Base-by-base conservation (phyloP, 129 eudicot genomes). In the Mikania micrantha region DNA sequence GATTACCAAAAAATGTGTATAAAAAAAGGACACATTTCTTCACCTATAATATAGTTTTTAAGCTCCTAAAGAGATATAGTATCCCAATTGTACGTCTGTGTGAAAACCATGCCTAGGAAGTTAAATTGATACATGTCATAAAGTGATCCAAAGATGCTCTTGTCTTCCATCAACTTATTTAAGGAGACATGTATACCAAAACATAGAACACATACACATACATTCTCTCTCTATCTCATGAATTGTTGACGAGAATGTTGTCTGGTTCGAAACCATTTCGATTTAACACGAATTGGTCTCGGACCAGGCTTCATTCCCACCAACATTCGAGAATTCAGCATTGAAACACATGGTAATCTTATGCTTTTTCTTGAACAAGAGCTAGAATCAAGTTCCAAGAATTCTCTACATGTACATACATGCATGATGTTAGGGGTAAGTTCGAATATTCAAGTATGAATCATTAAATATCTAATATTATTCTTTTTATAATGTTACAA, bases 261-360 rank as follows among this genome's bases (percentile, higher is more conserved):
- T 74, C 83, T 85, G 95, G 80, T 81, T 60, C 87, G 92, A 87
- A 83, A 73, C 79, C 92, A 60, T 66, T 40, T 19, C 11, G 24
- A 42, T 34, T 17, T 28, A 52, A 54, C 3, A 49, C 6, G 34
- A 83, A 74, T 47, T 79, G 84, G 69, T 84, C 83, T 77, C 97
- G 97, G 91, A 90, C 97, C 97, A 90, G 95, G 86, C 97, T 87
- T 87, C 97, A 87, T 90, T 90, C 97, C 97, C 92, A 84, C 74
- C 85, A 90, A 74, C 85, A 25, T 67, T 50, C 69, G 64, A 67
- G 74, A 75, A 67, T 19, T 67, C 56, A 44, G 15, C 52, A 67
- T 9, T 28, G 9, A 15, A 7, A 29, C 1, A 25, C 25, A 48
- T 13, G 19, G 1, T 27, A 25, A 2, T 13, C 8, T 4, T 27